phyloP scores from a whole-genome alignment of 177 flowering plant genomes.

The Telopea speciosissima region DNA sequence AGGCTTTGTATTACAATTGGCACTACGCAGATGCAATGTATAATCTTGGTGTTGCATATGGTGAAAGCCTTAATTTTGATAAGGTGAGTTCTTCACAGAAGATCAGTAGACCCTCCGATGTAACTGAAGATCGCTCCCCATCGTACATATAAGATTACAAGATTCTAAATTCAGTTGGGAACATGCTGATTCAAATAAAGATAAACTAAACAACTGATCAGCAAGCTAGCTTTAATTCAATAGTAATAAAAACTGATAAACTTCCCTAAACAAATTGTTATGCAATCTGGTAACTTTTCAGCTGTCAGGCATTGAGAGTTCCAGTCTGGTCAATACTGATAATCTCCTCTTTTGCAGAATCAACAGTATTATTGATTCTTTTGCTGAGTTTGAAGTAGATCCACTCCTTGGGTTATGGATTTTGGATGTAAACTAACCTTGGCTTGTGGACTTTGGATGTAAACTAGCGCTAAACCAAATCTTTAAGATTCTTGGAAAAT shows the following conservation, averaged over 20 bases:
- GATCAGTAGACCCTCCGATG: neutral
- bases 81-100: conserved; percentile 45
- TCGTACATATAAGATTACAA: neutral
- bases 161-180: neutral
- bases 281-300: neutral
- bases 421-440: neutral
- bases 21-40: conserved; percentile 99
- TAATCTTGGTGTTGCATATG: conserved; percentile 99
- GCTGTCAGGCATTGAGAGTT: too few species aligned
- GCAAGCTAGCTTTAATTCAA: neutral
- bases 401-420: neutral
- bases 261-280: too few species aligned
- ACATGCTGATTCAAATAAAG: neutral
- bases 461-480: neutral
- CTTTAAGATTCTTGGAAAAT: neutral
- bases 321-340: too few species aligned
- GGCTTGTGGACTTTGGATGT: neutral
- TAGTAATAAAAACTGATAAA: neutral
- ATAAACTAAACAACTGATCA: neutral
- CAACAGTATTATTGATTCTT: too few species aligned
- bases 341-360: too few species aligned
- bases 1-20: conserved; percentile 94
- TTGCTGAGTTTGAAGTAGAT: too few species aligned
- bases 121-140: neutral
- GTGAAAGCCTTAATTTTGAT: conserved; percentile 96